Percentiles rank a stretch among this genome's conserved stretches.
Conservation (phyloP, 306 rosid species). For the Cicer cuneatum region DNA sequence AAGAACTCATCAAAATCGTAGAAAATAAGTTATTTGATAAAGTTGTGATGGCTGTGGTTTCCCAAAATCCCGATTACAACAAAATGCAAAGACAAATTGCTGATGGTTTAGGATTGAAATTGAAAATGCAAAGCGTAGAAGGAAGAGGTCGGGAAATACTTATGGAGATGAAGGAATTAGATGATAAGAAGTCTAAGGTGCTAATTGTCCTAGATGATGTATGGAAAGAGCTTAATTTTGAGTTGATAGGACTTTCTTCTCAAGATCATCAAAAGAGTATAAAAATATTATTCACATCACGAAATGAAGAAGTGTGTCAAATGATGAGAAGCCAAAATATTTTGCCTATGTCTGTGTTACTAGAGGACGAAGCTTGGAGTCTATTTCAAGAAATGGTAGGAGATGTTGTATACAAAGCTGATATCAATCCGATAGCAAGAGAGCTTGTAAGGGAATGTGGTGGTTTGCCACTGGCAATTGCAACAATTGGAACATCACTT, state of each 20-base stretch:
- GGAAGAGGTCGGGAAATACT: neutral
- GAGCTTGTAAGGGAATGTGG: neutral
- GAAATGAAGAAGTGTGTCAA: constrained; percentile 30
- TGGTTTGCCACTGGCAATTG: constrained; percentile 24
- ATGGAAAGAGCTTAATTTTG: constrained; percentile 1
- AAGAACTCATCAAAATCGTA: neutral
- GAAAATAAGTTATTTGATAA: neutral
- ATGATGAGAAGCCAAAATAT: constrained; percentile 32
- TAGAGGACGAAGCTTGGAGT: constrained; percentile 28
- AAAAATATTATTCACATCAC: constrained; percentile 45
- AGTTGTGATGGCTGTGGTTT: neutral
- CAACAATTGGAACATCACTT: constrained; percentile 44
- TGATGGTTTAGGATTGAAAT: neutral
- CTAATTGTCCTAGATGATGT: constrained; percentile 6
- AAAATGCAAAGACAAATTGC: neutral
- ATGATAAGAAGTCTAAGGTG: neutral
- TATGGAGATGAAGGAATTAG: neutral
- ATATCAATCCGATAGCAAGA: neutral
- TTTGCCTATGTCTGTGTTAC: constrained; percentile 6
- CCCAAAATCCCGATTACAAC: neutral
- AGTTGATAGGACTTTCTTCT: constrained; percentile 5
- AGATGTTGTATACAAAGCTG: neutral
- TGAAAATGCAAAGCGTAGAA: neutral
- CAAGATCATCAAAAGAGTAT: neutral
- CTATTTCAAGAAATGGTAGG: constrained; percentile 37